phyloP scores from a whole-genome alignment of 2,329 filamentous ascomycete genomes.

The Myriosclerotinia curreyana region DNA sequence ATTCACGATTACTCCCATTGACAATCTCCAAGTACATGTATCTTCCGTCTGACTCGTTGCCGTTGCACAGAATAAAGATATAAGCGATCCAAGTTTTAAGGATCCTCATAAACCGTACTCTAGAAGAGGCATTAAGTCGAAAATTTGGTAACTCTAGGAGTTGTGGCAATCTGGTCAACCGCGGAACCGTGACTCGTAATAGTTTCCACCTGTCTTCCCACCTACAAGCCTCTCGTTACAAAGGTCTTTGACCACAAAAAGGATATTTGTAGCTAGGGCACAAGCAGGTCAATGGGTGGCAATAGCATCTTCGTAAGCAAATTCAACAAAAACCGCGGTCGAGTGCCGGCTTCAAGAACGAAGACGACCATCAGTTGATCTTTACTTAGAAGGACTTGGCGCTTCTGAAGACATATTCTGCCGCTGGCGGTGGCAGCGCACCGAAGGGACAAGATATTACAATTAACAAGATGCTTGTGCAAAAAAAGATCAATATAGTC shows the following conservation, averaged over 20 bases:
- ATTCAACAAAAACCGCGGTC: constrained; percentile 1
- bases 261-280: background rate
- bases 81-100: constrained; percentile 1
- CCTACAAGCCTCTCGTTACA: background rate
- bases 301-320: background rate
- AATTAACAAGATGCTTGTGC: background rate
- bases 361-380: background rate
- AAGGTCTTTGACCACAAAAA: background rate
- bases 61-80: background rate
- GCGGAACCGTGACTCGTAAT: background rate
- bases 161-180: constrained; percentile 6
- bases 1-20: background rate
- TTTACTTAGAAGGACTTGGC: background rate
- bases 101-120: background rate
- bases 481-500: background rate
- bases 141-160: background rate
- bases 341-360: background rate
- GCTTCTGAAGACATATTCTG: background rate
- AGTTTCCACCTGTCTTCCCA: constrained; percentile 5
- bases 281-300: background rate
- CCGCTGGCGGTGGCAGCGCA: background rate
- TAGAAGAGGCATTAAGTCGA: background rate
- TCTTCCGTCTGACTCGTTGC: constrained; percentile 1
- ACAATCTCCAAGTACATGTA: background rate
- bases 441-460: background rate